A percentile compares a stretch with the other conserved stretches of the same genome.
phyloP scores from a whole-genome alignment of 2,329 filamentous ascomycete species.

The Pyrenochaeta sp. region DNA sequence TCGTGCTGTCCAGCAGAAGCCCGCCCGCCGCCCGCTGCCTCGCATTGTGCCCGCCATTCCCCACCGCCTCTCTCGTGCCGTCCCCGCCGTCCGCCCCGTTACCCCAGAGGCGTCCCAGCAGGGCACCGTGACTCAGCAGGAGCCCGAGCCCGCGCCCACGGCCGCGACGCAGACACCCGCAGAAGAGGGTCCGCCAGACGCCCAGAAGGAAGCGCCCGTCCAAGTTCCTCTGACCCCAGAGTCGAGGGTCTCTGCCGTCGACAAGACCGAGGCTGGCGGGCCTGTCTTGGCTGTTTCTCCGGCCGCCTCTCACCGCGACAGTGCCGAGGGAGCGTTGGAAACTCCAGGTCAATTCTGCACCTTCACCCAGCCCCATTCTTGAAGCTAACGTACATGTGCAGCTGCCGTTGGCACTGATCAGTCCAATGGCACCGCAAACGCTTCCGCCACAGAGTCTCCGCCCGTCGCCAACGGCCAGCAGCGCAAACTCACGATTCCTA shows the following conservation, averaged over 20 bases:
- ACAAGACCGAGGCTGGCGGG: conserved; percentile 18
- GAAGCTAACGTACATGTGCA: conserved; percentile 1
- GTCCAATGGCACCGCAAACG: conserved; percentile 3
- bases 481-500: conserved; percentile 27
- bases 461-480: conserved; percentile 29
- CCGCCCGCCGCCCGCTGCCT: conserved; percentile 32
- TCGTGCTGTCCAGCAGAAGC: conserved; percentile 31
- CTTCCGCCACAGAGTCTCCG: conserved; percentile 13
- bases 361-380: conserved; percentile 1
- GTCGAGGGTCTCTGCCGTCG: conserved; percentile 26
- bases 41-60: conserved; percentile 50
- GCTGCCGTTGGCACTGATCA: conserved; percentile 9
- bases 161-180: conserved; percentile 8
- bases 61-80: conserved; percentile 40
- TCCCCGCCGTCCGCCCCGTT: conserved; percentile 32
- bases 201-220: conserved; percentile 13
- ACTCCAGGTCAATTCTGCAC: conserved; percentile 35
- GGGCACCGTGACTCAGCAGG: conserved; percentile 21
- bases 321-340: conserved; percentile 18
- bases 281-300: conserved; percentile 21
- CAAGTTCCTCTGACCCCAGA: conserved; percentile 39
- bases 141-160: conserved; percentile 20
- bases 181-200: conserved; percentile 14
- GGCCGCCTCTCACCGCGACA: conserved; percentile 18
- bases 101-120: conserved; percentile 36